Evolutionary conservation across 2,329 filamentous ascomycete species (phyloP), one percentile per base, ranked within the genome.

Genomic region (Trichothecium roseum): DNA sequence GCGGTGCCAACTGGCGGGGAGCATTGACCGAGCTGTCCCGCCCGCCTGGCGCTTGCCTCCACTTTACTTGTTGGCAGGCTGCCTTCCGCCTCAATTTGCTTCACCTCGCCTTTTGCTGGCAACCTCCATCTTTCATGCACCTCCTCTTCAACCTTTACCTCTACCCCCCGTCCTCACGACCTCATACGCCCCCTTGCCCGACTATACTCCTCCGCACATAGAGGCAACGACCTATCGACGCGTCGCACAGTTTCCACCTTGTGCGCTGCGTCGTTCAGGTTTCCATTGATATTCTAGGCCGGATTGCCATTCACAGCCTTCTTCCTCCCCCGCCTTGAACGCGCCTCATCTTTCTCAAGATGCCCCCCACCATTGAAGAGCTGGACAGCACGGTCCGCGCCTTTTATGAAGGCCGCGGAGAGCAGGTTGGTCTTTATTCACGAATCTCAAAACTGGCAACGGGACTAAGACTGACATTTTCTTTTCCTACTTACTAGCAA

Each of bases 391-490:
- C 87, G 48, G 89, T 96, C 72, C 88, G 84, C 60, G 79, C 85
- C 68, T 96, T 98, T 66, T 98, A 94, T 57, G 89, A 96, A 68
- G 88, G 88, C 59, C 84, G 89, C 62, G 91, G 91, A 52, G 86
- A 95, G 42, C 76, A 87, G 70, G 87, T 94, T 70, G 53, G 80
- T 65, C 42, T 37, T 46, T 39, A 37, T 16, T 35, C 34, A 6
- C 20, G 10, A 24, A 10, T n/a, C n/a, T n/a, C n/a, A 24, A 10
- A 6, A 10, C 20, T 24, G 13, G 20, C 34, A 18, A n/a, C 37
- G 30, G 34, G 35, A 41, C 37, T 20, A 20, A 29, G 34, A 32
- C 6, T 24, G 10, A 24, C 6, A 52, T 48, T 61, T 66, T 42
- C 49, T 47, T 47, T 47, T 55, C 47, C 60, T 53, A 52, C 47